Conservation (phyloP, 352 stramenopile genomes). For the Phytopythium delawarense region DNA sequence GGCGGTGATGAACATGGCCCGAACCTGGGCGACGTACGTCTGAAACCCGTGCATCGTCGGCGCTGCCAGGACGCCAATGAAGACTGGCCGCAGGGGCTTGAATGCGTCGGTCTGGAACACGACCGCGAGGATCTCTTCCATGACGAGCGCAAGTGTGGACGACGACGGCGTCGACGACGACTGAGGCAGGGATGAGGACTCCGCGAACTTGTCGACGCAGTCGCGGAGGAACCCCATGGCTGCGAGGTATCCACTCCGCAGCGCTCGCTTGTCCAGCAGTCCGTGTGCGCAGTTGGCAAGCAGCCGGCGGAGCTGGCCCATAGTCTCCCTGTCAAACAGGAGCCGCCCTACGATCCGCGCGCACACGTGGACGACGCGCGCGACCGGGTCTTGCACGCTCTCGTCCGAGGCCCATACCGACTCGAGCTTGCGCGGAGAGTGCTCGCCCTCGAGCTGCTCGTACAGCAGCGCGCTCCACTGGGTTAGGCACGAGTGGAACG, state of each 20-base stretch:
- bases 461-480: slow-evolving; percentile 25
- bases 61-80: slow-evolving; percentile 23
- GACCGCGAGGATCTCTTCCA: slow-evolving; percentile 29
- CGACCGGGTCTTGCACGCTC: slow-evolving; percentile 7
- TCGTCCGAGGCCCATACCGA: slow-evolving; percentile 16
- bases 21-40: slow-evolving; percentile 30
- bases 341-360: slow-evolving; percentile 25
- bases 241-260: slow-evolving; percentile 26
- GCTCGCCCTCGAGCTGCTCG: slow-evolving; percentile 10
- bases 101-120: slow-evolving; percentile 33
- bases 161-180: background rate
- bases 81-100: slow-evolving; percentile 17
- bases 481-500: slow-evolving; percentile 21
- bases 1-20: slow-evolving; percentile 19
- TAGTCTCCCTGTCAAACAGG: slow-evolving; percentile 22
- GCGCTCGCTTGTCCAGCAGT: slow-evolving; percentile 27
- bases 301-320: slow-evolving; percentile 21
- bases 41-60: slow-evolving; percentile 34
- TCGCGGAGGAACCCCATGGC: slow-evolving; percentile 22
- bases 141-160: slow-evolving; percentile 18
- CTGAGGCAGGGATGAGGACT: background rate
- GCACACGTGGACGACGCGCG: slow-evolving; percentile 18
- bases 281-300: slow-evolving; percentile 13
- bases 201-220: slow-evolving; percentile 20
- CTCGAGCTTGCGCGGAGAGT: background rate